These are phyloP conservation scores for Tinospora cordifolia DNA, from an alignment of 164 flowering plant species.

Conservation along the genomic window DNA sequence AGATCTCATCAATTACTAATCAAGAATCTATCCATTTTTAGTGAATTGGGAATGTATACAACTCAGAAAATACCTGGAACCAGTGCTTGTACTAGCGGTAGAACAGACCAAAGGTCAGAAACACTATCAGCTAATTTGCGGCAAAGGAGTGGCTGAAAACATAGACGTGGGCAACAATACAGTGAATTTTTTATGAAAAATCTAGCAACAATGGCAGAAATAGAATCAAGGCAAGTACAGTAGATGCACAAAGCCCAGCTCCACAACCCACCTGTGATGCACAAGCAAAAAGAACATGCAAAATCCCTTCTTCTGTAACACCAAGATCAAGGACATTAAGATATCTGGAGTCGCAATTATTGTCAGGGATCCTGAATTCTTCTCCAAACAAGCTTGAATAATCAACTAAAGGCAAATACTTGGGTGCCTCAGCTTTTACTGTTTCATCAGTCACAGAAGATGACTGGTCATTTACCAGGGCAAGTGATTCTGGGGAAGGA, in stretches of 20 bases:
- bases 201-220: background rate
- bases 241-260: background rate
- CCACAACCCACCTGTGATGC: slow-evolving; percentile 64
- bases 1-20: background rate
- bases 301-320: slow-evolving; percentile 78
- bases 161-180: background rate
- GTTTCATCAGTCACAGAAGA: slow-evolving; percentile 35
- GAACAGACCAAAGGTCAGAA: slow-evolving; percentile 63
- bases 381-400: slow-evolving; percentile 78
- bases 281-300: slow-evolving; percentile 86
- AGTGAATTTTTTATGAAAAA: background rate
- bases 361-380: slow-evolving; percentile 48
- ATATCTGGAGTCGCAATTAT: slow-evolving; percentile 45
- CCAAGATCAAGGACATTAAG: slow-evolving; percentile 60
- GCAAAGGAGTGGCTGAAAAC: slow-evolving; percentile 63
- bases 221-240: background rate
- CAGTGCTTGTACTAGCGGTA: slow-evolving; percentile 84
- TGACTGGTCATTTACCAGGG: slow-evolving; percentile 22
- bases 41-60: background rate
- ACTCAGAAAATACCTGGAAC: slow-evolving; percentile 49
- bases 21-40: background rate
- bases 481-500: slow-evolving; percentile 27
- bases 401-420: slow-evolving; percentile 38
- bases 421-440: slow-evolving; percentile 32
- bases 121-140: slow-evolving; percentile 46